These are phyloP conservation scores for Fusarium foetens DNA, from an alignment of 2,329 filamentous ascomycete genomes.

Conservation along the genomic window DNA sequence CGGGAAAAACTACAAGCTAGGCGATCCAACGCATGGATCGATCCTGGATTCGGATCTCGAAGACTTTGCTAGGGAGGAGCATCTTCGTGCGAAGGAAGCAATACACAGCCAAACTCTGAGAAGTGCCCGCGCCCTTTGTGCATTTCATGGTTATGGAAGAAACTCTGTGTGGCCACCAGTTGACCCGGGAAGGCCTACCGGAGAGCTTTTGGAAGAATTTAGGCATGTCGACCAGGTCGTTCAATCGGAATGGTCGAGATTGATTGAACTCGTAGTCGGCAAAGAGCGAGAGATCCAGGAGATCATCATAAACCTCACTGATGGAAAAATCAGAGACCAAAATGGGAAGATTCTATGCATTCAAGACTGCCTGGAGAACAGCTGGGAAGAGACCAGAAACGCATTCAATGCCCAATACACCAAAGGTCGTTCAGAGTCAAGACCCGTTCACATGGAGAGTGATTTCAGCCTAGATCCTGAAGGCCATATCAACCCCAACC, in stretches of 20 bases:
- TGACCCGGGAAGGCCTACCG: slow-evolving; percentile 10
- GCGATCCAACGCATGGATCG: background rate
- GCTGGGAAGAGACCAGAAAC: slow-evolving; percentile 21
- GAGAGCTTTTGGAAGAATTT: background rate
- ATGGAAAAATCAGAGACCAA: background rate
- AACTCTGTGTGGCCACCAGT: slow-evolving; percentile 27
- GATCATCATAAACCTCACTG: slow-evolving; percentile 9
- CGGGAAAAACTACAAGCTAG: background rate
- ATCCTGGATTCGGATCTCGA: background rate
- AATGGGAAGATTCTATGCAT: slow-evolving; percentile 1
- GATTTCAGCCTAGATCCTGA: slow-evolving; percentile 27
- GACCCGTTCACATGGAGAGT: background rate
- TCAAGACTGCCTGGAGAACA: background rate
- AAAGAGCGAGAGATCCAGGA: slow-evolving; percentile 25
- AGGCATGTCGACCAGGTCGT: background rate
- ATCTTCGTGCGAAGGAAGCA: background rate
- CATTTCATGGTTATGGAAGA: slow-evolving; percentile 3
- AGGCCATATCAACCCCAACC: slow-evolving; percentile 13
- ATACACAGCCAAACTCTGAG: background rate
- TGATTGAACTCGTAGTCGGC: slow-evolving; percentile 8
- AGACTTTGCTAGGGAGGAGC: background rate
- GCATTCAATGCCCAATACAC: slow-evolving; percentile 28
- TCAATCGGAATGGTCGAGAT: slow-evolving; percentile 1
- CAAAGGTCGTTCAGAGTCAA: background rate
- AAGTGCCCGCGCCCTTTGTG: background rate